Conservation (phyloP, 306 rosid genomes). For the Chamaecrista fasciculata region DNA sequence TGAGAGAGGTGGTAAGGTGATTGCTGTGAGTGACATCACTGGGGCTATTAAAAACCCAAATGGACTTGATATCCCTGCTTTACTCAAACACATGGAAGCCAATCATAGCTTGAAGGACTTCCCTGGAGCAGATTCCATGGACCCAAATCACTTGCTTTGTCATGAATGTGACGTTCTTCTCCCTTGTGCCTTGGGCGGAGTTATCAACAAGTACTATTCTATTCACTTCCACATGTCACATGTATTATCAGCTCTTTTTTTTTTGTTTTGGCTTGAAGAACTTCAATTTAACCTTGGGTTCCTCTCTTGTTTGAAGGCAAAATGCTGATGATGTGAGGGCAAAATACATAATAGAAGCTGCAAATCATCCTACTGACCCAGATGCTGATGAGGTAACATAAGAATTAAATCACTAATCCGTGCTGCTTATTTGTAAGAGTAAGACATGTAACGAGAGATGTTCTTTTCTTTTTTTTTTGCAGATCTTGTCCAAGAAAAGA, state of each 20-base stretch:
- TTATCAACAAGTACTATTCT: constrained; percentile 56
- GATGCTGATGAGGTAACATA: constrained; percentile 60
- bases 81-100: constrained; percentile 48
- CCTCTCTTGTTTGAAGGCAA: constrained; percentile 32
- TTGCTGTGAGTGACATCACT: constrained; percentile 60
- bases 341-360: constrained; percentile 59
- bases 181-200: constrained; percentile 72
- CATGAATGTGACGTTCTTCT: constrained; percentile 64
- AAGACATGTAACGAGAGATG: too few species aligned
- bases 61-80: constrained; percentile 54
- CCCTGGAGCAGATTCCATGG: constrained; percentile 51
- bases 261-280: neutral
- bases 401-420: neutral
- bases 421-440: neutral
- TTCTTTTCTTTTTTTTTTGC: constrained; percentile 22
- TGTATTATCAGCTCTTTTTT: too few species aligned
- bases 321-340: constrained; percentile 61
- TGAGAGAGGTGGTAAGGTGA: constrained; percentile 58
- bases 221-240: too few species aligned
- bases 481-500: constrained; percentile 61
- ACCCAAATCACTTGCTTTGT: constrained; percentile 50
- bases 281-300: neutral
- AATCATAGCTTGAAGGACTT: constrained; percentile 42
- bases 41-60: constrained; percentile 53
- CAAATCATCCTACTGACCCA: constrained; percentile 67